Base-by-base conservation (phyloP, 2,329 filamentous ascomycete genomes). In the Teratosphaeria destructans region DNA sequence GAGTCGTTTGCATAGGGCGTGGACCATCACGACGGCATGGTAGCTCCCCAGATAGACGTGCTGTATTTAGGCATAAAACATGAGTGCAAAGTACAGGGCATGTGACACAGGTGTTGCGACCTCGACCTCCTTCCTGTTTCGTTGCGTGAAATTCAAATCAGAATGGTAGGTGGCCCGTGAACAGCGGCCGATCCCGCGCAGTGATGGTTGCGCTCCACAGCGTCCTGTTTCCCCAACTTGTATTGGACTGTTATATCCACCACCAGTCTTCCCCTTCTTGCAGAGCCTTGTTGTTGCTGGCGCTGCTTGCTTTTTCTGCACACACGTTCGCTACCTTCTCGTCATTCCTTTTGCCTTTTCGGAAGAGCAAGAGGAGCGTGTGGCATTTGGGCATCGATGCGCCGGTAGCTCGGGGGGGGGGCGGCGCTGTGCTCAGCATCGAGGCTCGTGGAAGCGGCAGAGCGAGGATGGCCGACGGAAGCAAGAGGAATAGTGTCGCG, bases 401-500 rank as follows among this genome's bases (percentile, higher is more conserved):
- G 60, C 54, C 54, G 47, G 54, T 59, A 61, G 57, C 56, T 56
- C 32, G 12, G 7, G 8, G 12, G 7, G 8, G 43, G n/a, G 5
- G n/a, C 43, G 16, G 37, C 43, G 43, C 43, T 49, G 43, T n/a
- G 43, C 43, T 7, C 16, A 8, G 16, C n/a, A 49, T 23, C 26
- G 43, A 49, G 19, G 16, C 8, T 49, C 16, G 16, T 23, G 43
- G 16, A 19, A 19, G 43, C 19, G 37, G 37, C 12, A 53, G 49
- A 16, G 37, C 27, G 27, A 61, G 27, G 1, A 84, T 83, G 82
- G 79, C 82, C 60, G 82, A 85, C 67, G 34, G 53, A 32, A 64
- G 52, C 52, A 85, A 85, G 76, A 80, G 82, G 66, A 80, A 82
- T 69, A 79, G 76, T 69, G 72, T 77, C 61, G 77, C 77, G 64